Conservation (phyloP, 1,284 basidiomycete species). For the Trichosporon asahii region DNA sequence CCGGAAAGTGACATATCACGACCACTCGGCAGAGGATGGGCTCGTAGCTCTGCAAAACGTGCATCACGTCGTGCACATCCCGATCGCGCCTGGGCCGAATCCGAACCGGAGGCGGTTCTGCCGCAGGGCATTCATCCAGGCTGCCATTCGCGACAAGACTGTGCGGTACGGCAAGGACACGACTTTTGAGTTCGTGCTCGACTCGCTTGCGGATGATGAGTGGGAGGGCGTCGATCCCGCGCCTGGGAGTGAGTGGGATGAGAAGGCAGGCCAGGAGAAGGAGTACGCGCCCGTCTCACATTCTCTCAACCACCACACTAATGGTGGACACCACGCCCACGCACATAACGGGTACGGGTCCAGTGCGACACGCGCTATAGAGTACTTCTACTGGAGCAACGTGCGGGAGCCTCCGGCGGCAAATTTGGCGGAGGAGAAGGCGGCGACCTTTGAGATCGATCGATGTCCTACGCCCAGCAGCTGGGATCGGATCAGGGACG, state of each 20-base stretch:
- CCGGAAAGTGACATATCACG: neutral
- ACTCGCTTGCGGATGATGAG: neutral
- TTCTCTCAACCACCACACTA: neutral
- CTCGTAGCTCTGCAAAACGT: neutral
- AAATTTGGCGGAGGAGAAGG: neutral
- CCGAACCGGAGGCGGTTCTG: constrained; percentile 2
- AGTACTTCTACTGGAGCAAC: neutral
- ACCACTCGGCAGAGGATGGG: neutral
- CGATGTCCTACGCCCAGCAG: neutral
- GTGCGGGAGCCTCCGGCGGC: neutral
- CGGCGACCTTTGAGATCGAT: neutral
- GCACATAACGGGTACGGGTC: neutral
- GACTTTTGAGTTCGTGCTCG: constrained; percentile 3
- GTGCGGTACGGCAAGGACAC: neutral
- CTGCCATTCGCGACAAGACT: neutral
- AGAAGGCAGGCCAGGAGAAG: neutral
- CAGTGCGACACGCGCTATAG: neutral
- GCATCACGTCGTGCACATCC: constrained; percentile 1
- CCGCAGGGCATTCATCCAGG: neutral
- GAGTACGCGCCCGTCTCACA: neutral
- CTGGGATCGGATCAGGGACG: neutral
- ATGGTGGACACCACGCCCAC: neutral
- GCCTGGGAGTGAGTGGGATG: constrained; percentile 1
- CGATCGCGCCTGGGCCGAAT: neutral
- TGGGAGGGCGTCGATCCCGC: neutral